Base-by-base conservation (phyloP, 140 eudicot species). In the Bidens hawaiensis region DNA sequence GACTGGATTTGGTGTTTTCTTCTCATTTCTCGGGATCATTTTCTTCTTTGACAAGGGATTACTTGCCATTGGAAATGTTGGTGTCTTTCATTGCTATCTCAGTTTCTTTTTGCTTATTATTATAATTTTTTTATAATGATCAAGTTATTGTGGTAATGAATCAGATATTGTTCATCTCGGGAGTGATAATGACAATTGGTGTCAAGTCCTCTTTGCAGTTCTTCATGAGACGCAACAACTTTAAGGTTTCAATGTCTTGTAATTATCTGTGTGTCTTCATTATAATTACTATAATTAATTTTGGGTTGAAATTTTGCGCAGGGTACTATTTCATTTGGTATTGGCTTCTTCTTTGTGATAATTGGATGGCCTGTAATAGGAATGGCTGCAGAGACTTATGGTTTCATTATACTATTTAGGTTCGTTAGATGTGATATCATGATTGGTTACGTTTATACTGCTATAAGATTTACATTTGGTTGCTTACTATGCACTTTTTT, bases 101-200 rank as follows among this genome's bases (percentile, higher is more conserved):
- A 21, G 21, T 6, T 26, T 54, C 14, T 13, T 40, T n/a, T 28
- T 34, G 9, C 15, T 23, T 51, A 42, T 41, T 72, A 30, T 14
- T 14, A 3, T 26, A 24, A 19, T 23, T 52, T n/a, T 36, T 47
- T 42, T 63, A 48, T 42, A 4, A 54, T 11, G 43, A 42, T 69
- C 27, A 40, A 31, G 36, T 11, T 67, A 2, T 21, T 49, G 26
- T 54, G 18, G 53, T 56, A 55, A 51, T 36, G 68, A 33, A 48
- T 64, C 77, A 87, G 95, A 87, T 87, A 78, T 79, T 87, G 51
- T 81, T 87, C 82, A 73, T 87, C 36, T 81, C 91, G 23, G 95
- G 95, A 43, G 84, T 87, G 76, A 68, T 73, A 40, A 48, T 87
- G 71, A 83, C 91, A 59, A 81, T 87, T 59, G 95, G 95, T 48